Conservation (phyloP, 1,284 basidiomycete species). For the Trametes sp. region DNA sequence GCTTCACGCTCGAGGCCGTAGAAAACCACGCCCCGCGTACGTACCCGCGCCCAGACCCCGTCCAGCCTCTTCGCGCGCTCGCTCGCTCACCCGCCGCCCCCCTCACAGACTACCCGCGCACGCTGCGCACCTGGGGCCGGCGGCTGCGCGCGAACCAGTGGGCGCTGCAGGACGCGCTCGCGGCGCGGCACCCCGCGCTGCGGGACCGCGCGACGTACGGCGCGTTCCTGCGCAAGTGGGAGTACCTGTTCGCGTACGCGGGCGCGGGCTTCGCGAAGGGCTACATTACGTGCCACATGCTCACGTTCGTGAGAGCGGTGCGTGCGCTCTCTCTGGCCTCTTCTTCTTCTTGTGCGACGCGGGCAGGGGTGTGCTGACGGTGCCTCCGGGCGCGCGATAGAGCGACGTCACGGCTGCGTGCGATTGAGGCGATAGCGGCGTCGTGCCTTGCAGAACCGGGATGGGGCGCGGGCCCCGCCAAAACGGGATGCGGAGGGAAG, state of each 20-base stretch:
- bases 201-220: constrained; percentile 60
- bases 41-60: constrained; percentile 38
- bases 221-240: constrained; percentile 78
- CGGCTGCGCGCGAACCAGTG: constrained; percentile 72
- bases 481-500: background rate
- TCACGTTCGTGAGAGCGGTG: constrained; percentile 49
- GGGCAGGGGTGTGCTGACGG: background rate
- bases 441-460: too few relatives aligned
- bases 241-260: constrained; percentile 80
- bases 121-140: constrained; percentile 87
- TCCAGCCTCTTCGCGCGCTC: background rate
- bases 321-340: background rate
- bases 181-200: constrained; percentile 64
- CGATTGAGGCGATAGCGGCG: too few relatives aligned
- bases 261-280: constrained; percentile 78
- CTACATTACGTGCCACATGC: constrained; percentile 81
- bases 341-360: background rate
- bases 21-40: constrained; percentile 86
- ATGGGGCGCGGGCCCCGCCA: background rate
- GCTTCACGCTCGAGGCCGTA: constrained; percentile 85
- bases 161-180: constrained; percentile 55
- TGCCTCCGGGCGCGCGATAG: constrained; percentile 5
- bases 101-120: constrained; percentile 80
- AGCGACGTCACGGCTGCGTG: constrained; percentile 31
- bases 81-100: constrained; percentile 11